Conservation (phyloP, 257 asterid genomes). For the Solanum acaule region DNA sequence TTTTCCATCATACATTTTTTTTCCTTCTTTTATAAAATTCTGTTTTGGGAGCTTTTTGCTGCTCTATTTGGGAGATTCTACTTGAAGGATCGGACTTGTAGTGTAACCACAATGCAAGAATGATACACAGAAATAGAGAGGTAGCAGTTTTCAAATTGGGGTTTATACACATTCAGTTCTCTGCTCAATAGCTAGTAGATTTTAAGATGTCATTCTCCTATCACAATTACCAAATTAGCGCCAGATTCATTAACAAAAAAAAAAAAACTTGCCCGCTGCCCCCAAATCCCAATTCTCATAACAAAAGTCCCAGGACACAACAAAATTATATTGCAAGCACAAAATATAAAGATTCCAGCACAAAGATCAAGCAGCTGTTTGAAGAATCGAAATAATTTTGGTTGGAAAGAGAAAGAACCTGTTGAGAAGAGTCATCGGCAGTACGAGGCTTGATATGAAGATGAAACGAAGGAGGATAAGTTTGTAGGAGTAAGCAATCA, state of each 20-base stretch:
- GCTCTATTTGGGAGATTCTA: not conserved
- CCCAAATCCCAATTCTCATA: not conserved
- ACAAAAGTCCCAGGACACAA: not conserved
- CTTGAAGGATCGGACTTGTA: not conserved
- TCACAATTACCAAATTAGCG: not conserved
- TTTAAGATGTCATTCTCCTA: not conserved
- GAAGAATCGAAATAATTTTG: no score
- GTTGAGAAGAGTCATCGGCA: conserved; percentile 78
- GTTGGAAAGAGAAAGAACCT: conserved; percentile 18
- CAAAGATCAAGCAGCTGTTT: not conserved
- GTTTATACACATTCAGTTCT: not conserved
- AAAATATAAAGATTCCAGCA: no score
- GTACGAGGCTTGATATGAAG: conserved; percentile 83
- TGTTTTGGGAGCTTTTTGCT: not conserved
- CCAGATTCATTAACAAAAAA: not conserved
- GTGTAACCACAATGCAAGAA: not conserved
- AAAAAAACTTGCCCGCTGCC: not conserved
- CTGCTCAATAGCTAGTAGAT: not conserved
- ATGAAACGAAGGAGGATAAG: conserved; percentile 64
- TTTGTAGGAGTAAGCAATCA: conserved; percentile 41
- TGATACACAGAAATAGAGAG: not conserved
- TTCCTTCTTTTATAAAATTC: not conserved
- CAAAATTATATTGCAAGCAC: not conserved
- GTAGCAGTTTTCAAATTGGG: not conserved
- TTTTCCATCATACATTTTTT: not conserved